These are phyloP conservation scores for Colletotrichum costaricense DNA, from an alignment of 2,329 filamentous ascomycete species.

Conservation along the genomic window DNA sequence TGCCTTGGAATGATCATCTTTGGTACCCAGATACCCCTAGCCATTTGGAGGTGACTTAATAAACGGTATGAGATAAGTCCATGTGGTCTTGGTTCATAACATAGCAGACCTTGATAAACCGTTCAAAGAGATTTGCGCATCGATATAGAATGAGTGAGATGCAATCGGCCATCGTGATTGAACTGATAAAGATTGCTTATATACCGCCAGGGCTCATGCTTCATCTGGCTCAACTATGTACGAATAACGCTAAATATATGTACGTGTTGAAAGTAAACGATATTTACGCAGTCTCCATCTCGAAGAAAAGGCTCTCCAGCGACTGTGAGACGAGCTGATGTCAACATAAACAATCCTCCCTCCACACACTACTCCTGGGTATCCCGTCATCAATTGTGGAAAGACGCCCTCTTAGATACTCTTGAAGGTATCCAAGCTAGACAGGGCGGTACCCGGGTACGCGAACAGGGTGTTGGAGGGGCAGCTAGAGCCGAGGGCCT, in stretches of 20 bases:
- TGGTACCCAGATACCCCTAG: too few relatives aligned
- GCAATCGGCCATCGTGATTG: not conserved
- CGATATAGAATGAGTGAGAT: not conserved
- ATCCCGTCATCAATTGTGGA: not conserved
- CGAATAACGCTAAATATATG: not conserved
- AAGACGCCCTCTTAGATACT: conserved; percentile 51
- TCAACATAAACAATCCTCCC: not conserved
- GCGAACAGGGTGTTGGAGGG: conserved; percentile 72
- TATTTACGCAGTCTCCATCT: not conserved
- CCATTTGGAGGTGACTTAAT: too few relatives aligned
- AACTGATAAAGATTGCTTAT: not conserved
- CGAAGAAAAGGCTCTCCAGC: not conserved
- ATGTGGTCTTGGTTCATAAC: too few relatives aligned
- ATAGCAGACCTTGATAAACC: not conserved
- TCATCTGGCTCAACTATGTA: not conserved
- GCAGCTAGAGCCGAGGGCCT: conserved; percentile 73
- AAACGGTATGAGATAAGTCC: too few relatives aligned
- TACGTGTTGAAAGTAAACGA: not conserved
- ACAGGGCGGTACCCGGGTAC: conserved; percentile 63
- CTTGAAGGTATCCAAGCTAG: conserved; percentile 67
- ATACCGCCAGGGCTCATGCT: not conserved
- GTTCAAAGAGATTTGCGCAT: not conserved
- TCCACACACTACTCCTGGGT: not conserved
- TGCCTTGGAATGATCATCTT: too few relatives aligned
- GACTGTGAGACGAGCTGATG: not conserved